Conservation (phyloP, 2,329 filamentous ascomycete genomes). For the Thelonectria olida region DNA sequence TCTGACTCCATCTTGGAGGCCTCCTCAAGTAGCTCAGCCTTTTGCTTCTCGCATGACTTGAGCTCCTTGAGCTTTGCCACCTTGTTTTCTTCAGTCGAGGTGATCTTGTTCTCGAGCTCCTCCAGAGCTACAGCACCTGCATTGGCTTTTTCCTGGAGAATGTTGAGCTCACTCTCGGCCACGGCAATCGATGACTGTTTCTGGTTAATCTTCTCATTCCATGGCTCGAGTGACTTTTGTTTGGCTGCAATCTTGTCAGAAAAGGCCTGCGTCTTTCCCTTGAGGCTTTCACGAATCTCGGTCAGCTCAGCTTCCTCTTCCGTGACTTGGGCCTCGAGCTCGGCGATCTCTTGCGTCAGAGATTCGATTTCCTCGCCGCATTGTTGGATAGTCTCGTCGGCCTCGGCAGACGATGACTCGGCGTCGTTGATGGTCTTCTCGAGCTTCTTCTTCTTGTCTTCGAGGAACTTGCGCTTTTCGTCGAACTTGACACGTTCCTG, state of each 20-base stretch:
- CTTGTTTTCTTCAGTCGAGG: constrained; percentile 75
- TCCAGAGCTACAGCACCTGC: constrained; percentile 85
- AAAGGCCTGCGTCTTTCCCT: constrained; percentile 94
- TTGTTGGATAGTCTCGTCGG: constrained; percentile 80
- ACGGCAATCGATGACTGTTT: constrained; percentile 95
- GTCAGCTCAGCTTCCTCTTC: constrained; percentile 84
- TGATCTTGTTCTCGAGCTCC: constrained; percentile 84
- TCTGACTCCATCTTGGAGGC: constrained; percentile 76
- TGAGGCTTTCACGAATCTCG: constrained; percentile 85
- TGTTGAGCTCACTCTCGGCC: constrained; percentile 92
- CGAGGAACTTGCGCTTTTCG: constrained; percentile 95
- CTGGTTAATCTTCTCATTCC: constrained; percentile 96
- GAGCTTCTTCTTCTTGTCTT: constrained; percentile 91
- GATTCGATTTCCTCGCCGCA: constrained; percentile 81
- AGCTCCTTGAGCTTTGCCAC: constrained; percentile 77
- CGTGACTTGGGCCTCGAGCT: constrained; percentile 80
- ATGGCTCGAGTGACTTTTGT: constrained; percentile 94
- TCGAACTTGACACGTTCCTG: constrained; percentile 98
- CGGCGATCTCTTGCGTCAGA: constrained; percentile 76
- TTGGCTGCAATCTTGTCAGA: constrained; percentile 92
- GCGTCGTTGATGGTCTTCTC: constrained; percentile 86
- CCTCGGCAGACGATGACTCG: constrained; percentile 77
- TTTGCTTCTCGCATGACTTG: constrained; percentile 78
- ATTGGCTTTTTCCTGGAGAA: constrained; percentile 88
- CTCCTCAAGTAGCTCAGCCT: constrained; percentile 77